Percentiles rank a stretch among this genome's conserved stretches.
These are phyloP conservation scores for Xylaria cubensis DNA, from an alignment of 495 filamentous ascomycete genomes.

Conservation along the genomic window DNA sequence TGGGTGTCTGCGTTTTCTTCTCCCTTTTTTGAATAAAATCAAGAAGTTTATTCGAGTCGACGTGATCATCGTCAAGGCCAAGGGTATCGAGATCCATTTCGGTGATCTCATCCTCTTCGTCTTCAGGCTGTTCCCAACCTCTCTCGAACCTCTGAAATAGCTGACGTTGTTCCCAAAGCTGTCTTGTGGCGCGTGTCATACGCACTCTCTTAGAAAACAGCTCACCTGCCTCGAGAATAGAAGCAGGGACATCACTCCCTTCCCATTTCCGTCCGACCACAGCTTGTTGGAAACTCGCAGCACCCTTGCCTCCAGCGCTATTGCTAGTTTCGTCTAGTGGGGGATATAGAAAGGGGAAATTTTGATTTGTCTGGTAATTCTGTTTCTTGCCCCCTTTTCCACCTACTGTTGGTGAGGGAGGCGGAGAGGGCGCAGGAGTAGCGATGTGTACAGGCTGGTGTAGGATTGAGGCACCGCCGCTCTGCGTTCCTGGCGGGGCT, in stretches of 20 bases:
- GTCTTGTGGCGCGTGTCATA: constrained; percentile 87
- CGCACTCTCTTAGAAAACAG: constrained; percentile 87
- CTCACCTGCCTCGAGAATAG: constrained; percentile 93
- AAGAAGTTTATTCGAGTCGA: constrained; percentile 41
- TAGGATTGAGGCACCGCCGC: constrained; percentile 79
- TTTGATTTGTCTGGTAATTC: constrained; percentile 98
- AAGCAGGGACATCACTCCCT: constrained; percentile 87
- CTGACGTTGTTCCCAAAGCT: constrained; percentile 94
- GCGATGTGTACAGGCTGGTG: constrained; percentile 97
- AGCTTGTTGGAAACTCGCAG: constrained; percentile 73
- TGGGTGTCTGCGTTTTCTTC: constrained; percentile 38
- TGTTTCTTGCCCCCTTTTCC: constrained; percentile 97
- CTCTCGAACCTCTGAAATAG: constrained; percentile 88
- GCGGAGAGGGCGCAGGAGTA: constrained; percentile 95
- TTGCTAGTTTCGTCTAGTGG: constrained; percentile 84
- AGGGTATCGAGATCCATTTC: constrained; percentile 59
- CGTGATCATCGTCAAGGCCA: constrained; percentile 52
- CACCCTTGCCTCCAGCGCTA: constrained; percentile 84
- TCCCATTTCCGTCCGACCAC: constrained; percentile 85
- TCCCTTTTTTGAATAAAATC: constrained; percentile 44
- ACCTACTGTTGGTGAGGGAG: constrained; percentile 86
- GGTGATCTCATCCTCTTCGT: constrained; percentile 53
- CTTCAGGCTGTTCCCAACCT: constrained; percentile 70
- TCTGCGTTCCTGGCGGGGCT: constrained; percentile 54
- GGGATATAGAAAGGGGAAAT: constrained; percentile 97